Percentiles rank a stretch among this genome's conserved stretches.
phyloP scores from a whole-genome alignment of 1,284 basidiomycete species.

The Caloboletus firmus region DNA sequence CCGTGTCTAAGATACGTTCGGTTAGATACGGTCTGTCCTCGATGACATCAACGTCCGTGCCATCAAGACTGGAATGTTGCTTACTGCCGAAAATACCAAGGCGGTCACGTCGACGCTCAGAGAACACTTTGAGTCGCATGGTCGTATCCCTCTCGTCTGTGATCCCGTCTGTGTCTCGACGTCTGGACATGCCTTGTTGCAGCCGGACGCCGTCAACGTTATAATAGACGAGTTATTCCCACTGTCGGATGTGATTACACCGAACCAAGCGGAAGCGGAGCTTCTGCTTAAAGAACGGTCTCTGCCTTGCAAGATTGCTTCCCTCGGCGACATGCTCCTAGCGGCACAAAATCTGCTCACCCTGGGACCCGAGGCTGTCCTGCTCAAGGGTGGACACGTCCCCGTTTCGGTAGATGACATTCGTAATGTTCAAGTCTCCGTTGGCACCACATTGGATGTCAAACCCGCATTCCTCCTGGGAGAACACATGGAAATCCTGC shows the following conservation, averaged over 20 bases:
- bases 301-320: constrained; percentile 40
- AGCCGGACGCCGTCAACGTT: constrained; percentile 62
- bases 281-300: constrained; percentile 54
- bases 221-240: constrained; percentile 71
- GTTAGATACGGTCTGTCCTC: constrained; percentile 73
- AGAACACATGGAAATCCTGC: constrained; percentile 65
- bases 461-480: constrained; percentile 43
- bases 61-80: constrained; percentile 92
- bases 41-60: constrained; percentile 73
- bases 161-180: constrained; percentile 95
- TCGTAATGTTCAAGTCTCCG: background rate
- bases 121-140: constrained; percentile 33
- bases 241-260: constrained; percentile 76
- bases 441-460: constrained; percentile 7
- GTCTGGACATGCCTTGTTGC: constrained; percentile 81
- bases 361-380: constrained; percentile 58
- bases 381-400: constrained; percentile 90
- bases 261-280: constrained; percentile 84
- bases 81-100: constrained; percentile 49
- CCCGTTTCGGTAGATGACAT: constrained; percentile 33
- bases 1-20: background rate
- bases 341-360: constrained; percentile 56
- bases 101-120: constrained; percentile 49
- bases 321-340: constrained; percentile 62
- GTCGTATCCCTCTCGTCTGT: constrained; percentile 57